A percentile compares a stretch with the other conserved stretches of the same genome.
Conservation (phyloP, 805 yeast genomes). For the Lipomyces orientalis region DNA sequence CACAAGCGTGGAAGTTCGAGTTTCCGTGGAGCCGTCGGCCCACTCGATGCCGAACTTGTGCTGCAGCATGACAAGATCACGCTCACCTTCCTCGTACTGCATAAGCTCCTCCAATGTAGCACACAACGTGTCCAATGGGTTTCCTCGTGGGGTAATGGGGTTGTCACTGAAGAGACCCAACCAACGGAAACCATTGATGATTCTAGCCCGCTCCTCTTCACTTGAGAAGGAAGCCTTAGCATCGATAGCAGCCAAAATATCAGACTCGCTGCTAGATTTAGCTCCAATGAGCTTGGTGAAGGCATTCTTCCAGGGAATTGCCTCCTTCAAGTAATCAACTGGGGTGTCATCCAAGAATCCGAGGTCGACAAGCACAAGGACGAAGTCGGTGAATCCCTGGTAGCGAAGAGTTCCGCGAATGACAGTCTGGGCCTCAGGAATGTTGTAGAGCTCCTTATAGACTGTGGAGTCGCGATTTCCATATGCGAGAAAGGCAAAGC, state of each 20-base stretch:
- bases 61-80: constrained; percentile 93
- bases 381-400: constrained; percentile 99
- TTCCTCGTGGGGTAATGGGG: constrained; percentile 83
- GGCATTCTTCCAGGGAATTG: constrained; percentile 88
- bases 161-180: constrained; percentile 85
- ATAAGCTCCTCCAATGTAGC: constrained; percentile 93
- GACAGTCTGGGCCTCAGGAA: constrained; percentile 97
- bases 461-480: constrained; percentile 98
- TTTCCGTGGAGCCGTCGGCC: constrained; percentile 89
- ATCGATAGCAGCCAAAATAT: constrained; percentile 75
- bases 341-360: constrained; percentile 87
- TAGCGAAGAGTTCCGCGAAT: constrained; percentile 96
- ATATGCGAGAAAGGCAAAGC: constrained; percentile 90
- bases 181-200: constrained; percentile 90
- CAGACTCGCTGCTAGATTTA: constrained; percentile 68
- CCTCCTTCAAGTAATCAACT: constrained; percentile 59
- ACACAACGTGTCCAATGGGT: constrained; percentile 94
- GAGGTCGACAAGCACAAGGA: constrained; percentile 90
- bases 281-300: constrained; percentile 77
- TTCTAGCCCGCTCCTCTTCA: constrained; percentile 82
- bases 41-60: constrained; percentile 98
- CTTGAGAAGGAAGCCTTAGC: constrained; percentile 79
- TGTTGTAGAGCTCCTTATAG: constrained; percentile 87
- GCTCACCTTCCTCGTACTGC: constrained; percentile 95
- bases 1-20: constrained; percentile 92